These are phyloP conservation scores for Stereocaulon alpinum DNA, from an alignment of 495 filamentous ascomycete species.

Conservation along the genomic window DNA sequence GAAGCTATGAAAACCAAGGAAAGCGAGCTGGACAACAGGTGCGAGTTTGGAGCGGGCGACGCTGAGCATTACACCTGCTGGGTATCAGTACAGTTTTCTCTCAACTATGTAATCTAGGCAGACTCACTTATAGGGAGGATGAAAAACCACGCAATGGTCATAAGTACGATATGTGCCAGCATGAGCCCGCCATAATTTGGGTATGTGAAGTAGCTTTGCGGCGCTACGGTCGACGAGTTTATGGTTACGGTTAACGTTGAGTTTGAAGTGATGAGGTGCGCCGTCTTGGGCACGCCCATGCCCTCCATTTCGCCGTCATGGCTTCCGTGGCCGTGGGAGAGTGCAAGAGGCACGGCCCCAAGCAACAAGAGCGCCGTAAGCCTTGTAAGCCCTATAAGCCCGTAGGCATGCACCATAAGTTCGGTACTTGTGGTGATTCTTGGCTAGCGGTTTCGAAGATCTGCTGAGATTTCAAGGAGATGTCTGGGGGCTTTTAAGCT, in stretches of 20 bases:
- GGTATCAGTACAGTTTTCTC: neutral
- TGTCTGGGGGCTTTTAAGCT: too few species aligned
- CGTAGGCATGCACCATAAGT: slow-evolving; percentile 20
- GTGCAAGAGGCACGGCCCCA: slow-evolving; percentile 13
- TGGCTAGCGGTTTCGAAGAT: neutral
- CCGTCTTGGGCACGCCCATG: slow-evolving; percentile 1
- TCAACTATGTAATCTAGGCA: neutral
- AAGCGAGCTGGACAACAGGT: slow-evolving; percentile 62
- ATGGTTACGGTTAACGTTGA: neutral
- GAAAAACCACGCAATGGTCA: slow-evolving; percentile 74
- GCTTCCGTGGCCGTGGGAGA: slow-evolving; percentile 22
- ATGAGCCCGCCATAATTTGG: slow-evolving; percentile 56
- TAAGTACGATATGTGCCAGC: slow-evolving; percentile 66
- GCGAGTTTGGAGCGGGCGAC: slow-evolving; percentile 68
- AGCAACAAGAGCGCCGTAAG: slow-evolving; percentile 18
- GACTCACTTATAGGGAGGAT: slow-evolving; percentile 68
- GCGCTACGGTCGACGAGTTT: slow-evolving; percentile 6
- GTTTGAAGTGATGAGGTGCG: neutral
- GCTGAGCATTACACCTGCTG: slow-evolving; percentile 76
- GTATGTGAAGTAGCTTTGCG: slow-evolving; percentile 67
- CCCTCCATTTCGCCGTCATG: slow-evolving; percentile 14
- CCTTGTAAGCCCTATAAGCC: neutral
- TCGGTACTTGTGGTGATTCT: neutral
- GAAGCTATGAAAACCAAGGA: slow-evolving; percentile 59
- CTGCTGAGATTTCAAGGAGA: neutral